Percentiles rank a stretch among this genome's conserved stretches.
Evolutionary conservation across 345 rosid species (phyloP).

Genomic region (Arabidopsis suecica): DNA sequence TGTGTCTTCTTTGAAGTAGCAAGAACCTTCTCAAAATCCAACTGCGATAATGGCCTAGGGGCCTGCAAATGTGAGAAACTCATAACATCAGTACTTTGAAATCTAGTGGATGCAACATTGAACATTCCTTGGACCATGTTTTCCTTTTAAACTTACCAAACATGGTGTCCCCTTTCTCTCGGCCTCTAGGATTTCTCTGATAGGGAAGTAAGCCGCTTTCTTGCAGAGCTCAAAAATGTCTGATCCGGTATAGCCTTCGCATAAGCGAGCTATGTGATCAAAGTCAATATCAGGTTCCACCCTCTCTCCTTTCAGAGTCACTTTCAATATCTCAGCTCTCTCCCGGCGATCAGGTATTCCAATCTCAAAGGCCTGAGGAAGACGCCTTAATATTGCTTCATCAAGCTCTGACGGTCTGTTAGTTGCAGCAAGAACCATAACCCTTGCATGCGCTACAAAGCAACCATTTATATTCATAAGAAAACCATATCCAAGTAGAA

Average conservation of each 20-base stretch:
- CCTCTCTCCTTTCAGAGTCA: constrained; percentile 77
- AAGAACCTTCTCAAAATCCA: constrained; percentile 75
- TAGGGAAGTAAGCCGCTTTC: constrained; percentile 91
- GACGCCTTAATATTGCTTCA: constrained; percentile 93
- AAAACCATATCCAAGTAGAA: constrained; percentile 1
- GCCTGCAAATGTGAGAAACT: constrained; percentile 47
- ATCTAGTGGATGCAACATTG: neutral
- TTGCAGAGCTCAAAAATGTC: constrained; percentile 97
- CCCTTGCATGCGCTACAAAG: constrained; percentile 79
- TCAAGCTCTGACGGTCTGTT: constrained; percentile 98
- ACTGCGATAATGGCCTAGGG: constrained; percentile 77
- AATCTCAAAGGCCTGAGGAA: constrained; percentile 97
- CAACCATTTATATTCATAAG: constrained; percentile 30
- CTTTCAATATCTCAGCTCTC: constrained; percentile 85
- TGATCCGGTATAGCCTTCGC: constrained; percentile 90
- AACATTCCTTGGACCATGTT: neutral
- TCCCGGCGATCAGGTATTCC: constrained; percentile 80
- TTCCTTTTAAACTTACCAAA: constrained; percentile 54
- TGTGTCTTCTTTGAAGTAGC: constrained; percentile 72
- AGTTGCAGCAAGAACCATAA: constrained; percentile 98
- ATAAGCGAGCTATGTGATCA: constrained; percentile 67
- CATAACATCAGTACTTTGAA: constrained; percentile 29
- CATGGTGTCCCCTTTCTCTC: constrained; percentile 78
- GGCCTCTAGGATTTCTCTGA: constrained; percentile 79
- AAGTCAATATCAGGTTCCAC: constrained; percentile 69